phyloP scores from a whole-genome alignment of 2,329 filamentous ascomycete species.

The Fusarium subtropicale region DNA sequence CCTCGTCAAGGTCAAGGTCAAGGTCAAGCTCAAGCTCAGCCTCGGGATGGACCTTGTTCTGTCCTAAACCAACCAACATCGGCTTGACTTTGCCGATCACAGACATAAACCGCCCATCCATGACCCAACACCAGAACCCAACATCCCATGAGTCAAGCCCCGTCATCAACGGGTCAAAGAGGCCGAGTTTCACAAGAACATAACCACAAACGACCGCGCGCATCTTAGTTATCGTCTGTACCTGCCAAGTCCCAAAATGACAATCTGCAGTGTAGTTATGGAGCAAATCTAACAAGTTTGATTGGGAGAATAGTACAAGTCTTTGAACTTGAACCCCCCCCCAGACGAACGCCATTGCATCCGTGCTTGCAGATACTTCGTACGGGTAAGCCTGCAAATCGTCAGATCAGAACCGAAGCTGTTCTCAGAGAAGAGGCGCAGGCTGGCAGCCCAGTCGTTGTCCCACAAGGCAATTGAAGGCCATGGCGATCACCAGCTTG shows the following conservation, averaged over 20 bases:
- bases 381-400: conserved; percentile 6
- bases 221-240: conserved; percentile 1
- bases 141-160: conserved; percentile 12
- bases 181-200: conserved; percentile 13
- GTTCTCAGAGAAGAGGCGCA: conserved; percentile 7
- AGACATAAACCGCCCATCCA: conserved; percentile 11
- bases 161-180: conserved; percentile 13
- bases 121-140: not conserved
- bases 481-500: conserved; percentile 27
- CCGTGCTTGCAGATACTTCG: not conserved
- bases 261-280: not conserved
- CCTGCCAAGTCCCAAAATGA: conserved; percentile 19
- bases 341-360: not conserved
- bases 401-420: conserved; percentile 18
- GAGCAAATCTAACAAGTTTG: not conserved
- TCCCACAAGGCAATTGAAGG: conserved; percentile 25
- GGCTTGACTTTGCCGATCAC: conserved; percentile 29
- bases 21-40: conserved; percentile 32
- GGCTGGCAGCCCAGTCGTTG: conserved; percentile 2
- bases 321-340: not conserved
- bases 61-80: conserved; percentile 16
- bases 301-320: not conserved
- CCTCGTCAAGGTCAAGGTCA: conserved; percentile 9
- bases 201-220: not conserved
- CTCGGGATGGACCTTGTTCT: conserved; percentile 22